Evolutionary conservation across 305 asterid species (phyloP), one percentile per base, ranked within the genome.

Genomic region (Caryopteris hybrid): DNA sequence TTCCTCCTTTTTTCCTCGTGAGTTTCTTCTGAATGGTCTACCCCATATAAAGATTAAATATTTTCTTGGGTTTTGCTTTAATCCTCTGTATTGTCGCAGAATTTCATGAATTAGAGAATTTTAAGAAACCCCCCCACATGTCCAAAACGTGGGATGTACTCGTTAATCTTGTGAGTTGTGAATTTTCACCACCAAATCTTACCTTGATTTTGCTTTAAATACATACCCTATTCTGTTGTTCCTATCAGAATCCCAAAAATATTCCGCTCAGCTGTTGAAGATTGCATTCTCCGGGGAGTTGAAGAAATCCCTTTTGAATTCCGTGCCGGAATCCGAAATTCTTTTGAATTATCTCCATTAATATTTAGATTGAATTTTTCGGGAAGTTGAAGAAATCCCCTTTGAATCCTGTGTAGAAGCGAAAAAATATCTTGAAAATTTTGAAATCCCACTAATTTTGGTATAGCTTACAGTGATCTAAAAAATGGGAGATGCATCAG

Each of bases 401-500:
- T 52, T 64, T 50, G 21, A 38, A 39, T 34, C 34, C 64, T 45
- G 39, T 29, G 21, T 13, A 12, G 8, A 41, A 31, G 12, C 18
- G 8, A 21, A 53, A 25, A 69, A 50, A 58, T 58, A 29, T 0
- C n/a, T n/a, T n/a, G n/a, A n/a, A n/a, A n/a, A n/a, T 25, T 25
- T 25, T 4, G 31, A 1, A 4, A 25, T 25, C 4, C 31, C 4
- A 25, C 3, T 25, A 2, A 25, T 25, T 4, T 25, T 25, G n/a
- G n/a, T n/a, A n/a, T n/a, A n/a, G n/a, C n/a, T n/a, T n/a, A n/a
- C n/a, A n/a, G n/a, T n/a, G n/a, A n/a, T n/a, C n/a, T n/a, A n/a
- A n/a, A n/a, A 72, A 78, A 84, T 91, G 92, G 82, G 79, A 16
- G 86, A 72, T 48, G 65, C 79, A 17, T 9, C 80, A 9, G 53